Percentiles rank a stretch among this genome's conserved stretches.
Conservation (phyloP, 345 rosid species). For the Hibiscus mutabilis region DNA sequence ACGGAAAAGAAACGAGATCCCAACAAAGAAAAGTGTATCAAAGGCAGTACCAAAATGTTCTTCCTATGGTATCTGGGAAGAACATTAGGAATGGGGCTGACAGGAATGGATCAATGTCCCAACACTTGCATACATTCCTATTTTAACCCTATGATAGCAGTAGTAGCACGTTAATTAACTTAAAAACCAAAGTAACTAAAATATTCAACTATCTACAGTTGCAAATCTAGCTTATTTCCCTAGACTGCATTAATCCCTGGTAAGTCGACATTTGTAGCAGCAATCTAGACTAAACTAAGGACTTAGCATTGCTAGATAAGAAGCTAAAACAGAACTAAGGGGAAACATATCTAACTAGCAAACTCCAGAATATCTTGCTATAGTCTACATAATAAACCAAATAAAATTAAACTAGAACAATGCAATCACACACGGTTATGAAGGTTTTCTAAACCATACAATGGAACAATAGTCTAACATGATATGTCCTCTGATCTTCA, state of each 20-base stretch:
- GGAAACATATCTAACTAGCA: slow-evolving; percentile 29
- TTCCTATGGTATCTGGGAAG: not conserved
- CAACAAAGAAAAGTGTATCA: not conserved
- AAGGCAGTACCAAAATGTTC: not conserved
- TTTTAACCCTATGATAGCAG: not conserved
- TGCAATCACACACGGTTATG: slow-evolving; percentile 19
- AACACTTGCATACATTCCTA: not conserved
- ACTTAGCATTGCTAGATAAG: not conserved
- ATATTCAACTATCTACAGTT: not conserved
- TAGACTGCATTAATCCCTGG: not conserved
- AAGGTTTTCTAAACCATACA: slow-evolving; percentile 25
- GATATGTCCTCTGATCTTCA: slow-evolving; percentile 30
- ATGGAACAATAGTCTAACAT: slow-evolving; percentile 19
- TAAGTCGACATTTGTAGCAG: not conserved
- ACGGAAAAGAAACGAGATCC: too few relatives aligned
- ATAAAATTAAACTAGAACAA: slow-evolving; percentile 21
- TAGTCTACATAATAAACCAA: slow-evolving; percentile 38
- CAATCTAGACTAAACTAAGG: not conserved
- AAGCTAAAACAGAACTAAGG: slow-evolving; percentile 13
- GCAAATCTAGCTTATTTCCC: slow-evolving; percentile 6
- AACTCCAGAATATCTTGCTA: slow-evolving; percentile 21
- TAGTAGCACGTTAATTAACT: not conserved
- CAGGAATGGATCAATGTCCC: not conserved
- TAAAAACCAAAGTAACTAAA: not conserved
- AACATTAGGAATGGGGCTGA: not conserved